A percentile compares a stretch with the other conserved stretches of the same genome.
Evolutionary conservation across 1,284 basidiomycete genomes (phyloP).

Genomic region (Fomitopsis schrenkii): DNA sequence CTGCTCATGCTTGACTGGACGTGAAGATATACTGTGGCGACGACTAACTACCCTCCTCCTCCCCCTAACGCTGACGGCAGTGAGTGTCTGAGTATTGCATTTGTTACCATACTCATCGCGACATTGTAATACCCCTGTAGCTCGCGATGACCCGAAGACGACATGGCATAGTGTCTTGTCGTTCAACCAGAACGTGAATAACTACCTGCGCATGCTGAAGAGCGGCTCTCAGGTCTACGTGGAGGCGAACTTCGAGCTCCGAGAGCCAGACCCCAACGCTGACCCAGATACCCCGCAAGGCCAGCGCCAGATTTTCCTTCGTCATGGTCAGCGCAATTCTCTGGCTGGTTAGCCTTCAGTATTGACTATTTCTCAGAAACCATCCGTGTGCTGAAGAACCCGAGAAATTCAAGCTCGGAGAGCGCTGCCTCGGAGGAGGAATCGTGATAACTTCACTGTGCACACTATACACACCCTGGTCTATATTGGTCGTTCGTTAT

Average conservation of each 20-base stretch:
- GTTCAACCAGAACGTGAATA: conserved; percentile 54
- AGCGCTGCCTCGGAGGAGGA: conserved; percentile 7
- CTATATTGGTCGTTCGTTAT: background rate
- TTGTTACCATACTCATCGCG: background rate
- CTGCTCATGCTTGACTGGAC: background rate
- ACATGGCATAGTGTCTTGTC: conserved; percentile 76
- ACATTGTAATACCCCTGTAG: conserved; percentile 30
- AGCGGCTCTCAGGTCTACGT: conserved; percentile 75
- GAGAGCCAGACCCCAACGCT: conserved; percentile 60
- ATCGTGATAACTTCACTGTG: background rate
- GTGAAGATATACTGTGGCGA: conserved; percentile 65
- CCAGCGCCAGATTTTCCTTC: conserved; percentile 75
- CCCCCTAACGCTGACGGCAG: conserved; percentile 58
- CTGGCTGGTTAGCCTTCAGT: background rate
- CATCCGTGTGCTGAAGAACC: conserved; percentile 24
- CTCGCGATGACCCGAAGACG: conserved; percentile 46
- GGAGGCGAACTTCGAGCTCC: conserved; percentile 70
- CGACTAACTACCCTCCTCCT: conserved; percentile 54
- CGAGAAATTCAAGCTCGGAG: conserved; percentile 7
- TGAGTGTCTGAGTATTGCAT: conserved; percentile 29
- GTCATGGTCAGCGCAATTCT: conserved; percentile 50
- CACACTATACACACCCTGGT: background rate
- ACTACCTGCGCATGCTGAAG: conserved; percentile 56
- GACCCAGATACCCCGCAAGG: conserved; percentile 62
- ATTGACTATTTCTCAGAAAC: conserved; percentile 19